Base-by-base conservation (phyloP, 768 basidiomycete species). In the Tylopilus sp. region DNA sequence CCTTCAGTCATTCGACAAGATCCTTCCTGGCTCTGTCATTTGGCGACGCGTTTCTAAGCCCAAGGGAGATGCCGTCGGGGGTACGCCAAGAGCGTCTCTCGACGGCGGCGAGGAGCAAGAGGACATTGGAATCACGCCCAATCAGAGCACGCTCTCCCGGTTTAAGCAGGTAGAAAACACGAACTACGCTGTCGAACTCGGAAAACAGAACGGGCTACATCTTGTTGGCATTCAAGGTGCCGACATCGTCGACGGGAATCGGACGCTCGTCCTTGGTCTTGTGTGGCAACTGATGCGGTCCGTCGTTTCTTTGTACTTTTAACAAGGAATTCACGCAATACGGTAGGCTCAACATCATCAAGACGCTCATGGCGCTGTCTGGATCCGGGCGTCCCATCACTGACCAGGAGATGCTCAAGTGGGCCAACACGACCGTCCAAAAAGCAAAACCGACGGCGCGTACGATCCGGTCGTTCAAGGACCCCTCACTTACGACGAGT, bases 21-120 rank as follows among this genome's bases (percentile, higher is more conserved):
- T 98, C 62, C 71, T 87, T 3, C 97, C 95, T 0, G 93, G 94
- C 7, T 86, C 83, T 20, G 97, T 99, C 47, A 76, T 92, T 52
- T 98, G 95, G 97, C 81, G 94, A 40, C 80, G 95, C 10, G 95
- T 98, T n/a, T 89, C 89, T n/a, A n/a, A n/a, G n/a, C n/a, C n/a
- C n/a, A n/a, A n/a, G n/a, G n/a, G n/a, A n/a, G n/a, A 69, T 31
- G 71, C 69, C 33, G 31, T 70, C 13, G 30, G 71, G 43, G n/a
- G n/a, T n/a, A 72, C 73, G 52, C 72, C 74, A 2, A 72, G 72
- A 64, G 69, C 26, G 60, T 63, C 65, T 2, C 43, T 69, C 64
- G 71, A 36, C 62, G 88, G 83, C 66, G 58, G 26, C 59, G 89
- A 84, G 33, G 88, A 88, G 52, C 88, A n/a, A n/a, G n/a, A n/a